A percentile compares a stretch with the other conserved stretches of the same genome.
phyloP scores from a whole-genome alignment of 306 rosid species.

The Parietaria judaica region DNA sequence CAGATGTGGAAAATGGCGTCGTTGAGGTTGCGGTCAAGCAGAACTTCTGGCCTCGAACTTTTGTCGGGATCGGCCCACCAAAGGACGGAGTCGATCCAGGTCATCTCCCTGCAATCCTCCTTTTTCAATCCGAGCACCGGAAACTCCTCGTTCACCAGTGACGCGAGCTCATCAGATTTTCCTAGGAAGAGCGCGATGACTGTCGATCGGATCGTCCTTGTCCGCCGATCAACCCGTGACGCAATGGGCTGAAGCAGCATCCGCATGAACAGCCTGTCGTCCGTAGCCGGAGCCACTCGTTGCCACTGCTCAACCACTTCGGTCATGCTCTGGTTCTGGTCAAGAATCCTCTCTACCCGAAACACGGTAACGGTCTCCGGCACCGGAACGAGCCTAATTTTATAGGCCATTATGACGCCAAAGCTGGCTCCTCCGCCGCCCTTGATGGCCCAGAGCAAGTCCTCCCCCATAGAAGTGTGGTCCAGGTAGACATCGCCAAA shows the following conservation, averaged over 20 bases:
- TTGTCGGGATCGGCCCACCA: slow-evolving; percentile 31
- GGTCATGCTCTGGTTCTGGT: slow-evolving; percentile 14
- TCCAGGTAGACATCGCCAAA: slow-evolving; percentile 26
- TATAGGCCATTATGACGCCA: slow-evolving; percentile 43
- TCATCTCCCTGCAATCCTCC: slow-evolving; percentile 51
- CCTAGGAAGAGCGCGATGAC: slow-evolving; percentile 41
- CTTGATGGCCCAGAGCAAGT: slow-evolving; percentile 52
- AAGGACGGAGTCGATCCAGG: slow-evolving; percentile 41
- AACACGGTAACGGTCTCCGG: slow-evolving; percentile 33
- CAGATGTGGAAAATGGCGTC: slow-evolving; percentile 43
- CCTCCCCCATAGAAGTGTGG: slow-evolving; percentile 40
- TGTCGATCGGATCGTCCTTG: slow-evolving; percentile 13
- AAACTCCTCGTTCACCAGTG: slow-evolving; percentile 38
- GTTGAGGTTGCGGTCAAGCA: slow-evolving; percentile 27
- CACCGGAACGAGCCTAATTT: slow-evolving; percentile 31
- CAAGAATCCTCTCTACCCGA: slow-evolving; percentile 11
- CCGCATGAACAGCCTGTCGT: slow-evolving; percentile 52
- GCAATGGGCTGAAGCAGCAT: slow-evolving; percentile 27
- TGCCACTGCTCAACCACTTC: slow-evolving; percentile 38
- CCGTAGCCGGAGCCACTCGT: slow-evolving; percentile 16
- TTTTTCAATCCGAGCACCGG: slow-evolving; percentile 40
- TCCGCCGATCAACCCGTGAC: slow-evolving; percentile 14
- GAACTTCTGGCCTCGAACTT: slow-evolving; percentile 24
- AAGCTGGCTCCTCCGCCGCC: slow-evolving; percentile 61
- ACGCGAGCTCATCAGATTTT: slow-evolving; percentile 22